Conservation (phyloP, 2,329 filamentous ascomycete genomes). For the Thelonectria discophora region DNA sequence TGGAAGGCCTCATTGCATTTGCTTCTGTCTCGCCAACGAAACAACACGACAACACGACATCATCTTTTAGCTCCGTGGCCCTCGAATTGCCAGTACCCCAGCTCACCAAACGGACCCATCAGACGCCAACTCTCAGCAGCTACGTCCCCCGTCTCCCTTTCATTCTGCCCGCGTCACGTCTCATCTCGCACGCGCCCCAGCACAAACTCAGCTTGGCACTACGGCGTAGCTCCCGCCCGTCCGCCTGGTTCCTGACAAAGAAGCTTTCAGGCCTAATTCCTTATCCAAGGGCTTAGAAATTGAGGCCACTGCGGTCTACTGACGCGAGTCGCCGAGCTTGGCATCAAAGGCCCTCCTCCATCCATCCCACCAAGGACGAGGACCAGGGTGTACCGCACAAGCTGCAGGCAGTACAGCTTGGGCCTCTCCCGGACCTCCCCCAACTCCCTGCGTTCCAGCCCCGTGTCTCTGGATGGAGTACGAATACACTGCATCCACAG, state of each 20-base stretch:
- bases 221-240: background rate
- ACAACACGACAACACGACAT: background rate
- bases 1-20: background rate
- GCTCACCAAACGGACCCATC: background rate
- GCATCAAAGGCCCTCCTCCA: background rate
- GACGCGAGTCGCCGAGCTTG: slow-evolving; percentile 18
- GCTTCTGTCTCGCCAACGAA: background rate
- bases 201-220: background rate
- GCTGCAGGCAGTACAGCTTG: background rate
- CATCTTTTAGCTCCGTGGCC: background rate
- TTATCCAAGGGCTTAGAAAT: background rate
- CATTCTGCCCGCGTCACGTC: background rate
- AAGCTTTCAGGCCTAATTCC: background rate
- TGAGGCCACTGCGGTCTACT: slow-evolving; percentile 15
- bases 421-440: background rate
- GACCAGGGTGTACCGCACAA: slow-evolving; percentile 5
- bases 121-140: background rate
- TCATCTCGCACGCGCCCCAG: background rate
- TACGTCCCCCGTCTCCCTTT: background rate
- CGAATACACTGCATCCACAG: slow-evolving; percentile 2
- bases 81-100: background rate
- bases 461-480: slow-evolving; percentile 10
- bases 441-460: slow-evolving; percentile 9
- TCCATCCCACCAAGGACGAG: slow-evolving; percentile 5
- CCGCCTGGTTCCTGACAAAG: background rate